Conservation (phyloP, 1,139 yeast genomes). For the Scheffersomyces segobiensis region DNA sequence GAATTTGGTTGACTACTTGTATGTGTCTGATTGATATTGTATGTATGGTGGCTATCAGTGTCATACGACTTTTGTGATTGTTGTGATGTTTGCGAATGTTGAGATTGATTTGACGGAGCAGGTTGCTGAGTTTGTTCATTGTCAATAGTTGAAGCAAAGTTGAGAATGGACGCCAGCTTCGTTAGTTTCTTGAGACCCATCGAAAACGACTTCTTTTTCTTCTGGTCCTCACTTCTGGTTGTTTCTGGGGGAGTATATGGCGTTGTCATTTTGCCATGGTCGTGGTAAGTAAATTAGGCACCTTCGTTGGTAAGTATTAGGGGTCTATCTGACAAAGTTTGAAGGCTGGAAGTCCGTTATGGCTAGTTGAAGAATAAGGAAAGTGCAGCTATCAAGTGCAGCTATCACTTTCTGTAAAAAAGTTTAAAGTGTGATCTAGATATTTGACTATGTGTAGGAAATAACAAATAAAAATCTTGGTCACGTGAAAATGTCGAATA, state of each 20-base stretch:
- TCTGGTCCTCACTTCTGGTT: conserved; percentile 2
- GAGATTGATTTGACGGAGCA: conserved; percentile 1
- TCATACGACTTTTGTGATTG: neutral
- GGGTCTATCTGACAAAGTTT: neutral
- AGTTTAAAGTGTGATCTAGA: neutral
- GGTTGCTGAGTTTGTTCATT: conserved; percentile 2
- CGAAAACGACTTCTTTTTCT: conserved; percentile 13
- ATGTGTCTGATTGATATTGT: neutral
- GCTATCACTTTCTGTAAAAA: too few relatives aligned
- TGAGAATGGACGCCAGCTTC: conserved; percentile 15
- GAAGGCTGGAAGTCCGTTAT: neutral
- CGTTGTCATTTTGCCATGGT: neutral
- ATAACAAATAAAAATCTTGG: neutral
- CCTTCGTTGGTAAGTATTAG: neutral
- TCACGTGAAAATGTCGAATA: neutral
- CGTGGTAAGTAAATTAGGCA: neutral
- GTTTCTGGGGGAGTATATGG: neutral
- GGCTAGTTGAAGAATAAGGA: neutral
- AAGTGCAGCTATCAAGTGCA: neutral
- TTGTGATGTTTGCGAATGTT: neutral
- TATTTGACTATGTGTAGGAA: neutral
- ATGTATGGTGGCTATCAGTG: neutral
- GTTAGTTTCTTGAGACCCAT: conserved; percentile 18
- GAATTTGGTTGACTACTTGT: neutral
- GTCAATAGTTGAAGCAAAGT: conserved; percentile 8